Evolutionary conservation across 495 filamentous ascomycete genomes (phyloP).

Genomic region (Endocarpon pusillum): DNA sequence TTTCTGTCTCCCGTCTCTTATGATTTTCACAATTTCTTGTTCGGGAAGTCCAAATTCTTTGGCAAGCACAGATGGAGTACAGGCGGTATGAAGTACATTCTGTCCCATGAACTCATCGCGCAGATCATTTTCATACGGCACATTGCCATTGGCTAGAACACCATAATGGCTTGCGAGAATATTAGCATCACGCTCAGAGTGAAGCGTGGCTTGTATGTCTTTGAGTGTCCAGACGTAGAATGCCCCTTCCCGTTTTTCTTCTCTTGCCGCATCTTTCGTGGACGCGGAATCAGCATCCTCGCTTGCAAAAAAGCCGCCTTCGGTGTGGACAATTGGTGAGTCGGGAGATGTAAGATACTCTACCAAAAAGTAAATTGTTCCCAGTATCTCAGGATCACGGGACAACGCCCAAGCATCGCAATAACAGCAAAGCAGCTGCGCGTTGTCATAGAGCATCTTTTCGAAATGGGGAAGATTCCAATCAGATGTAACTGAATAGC

Average conservation of each 20-base stretch:
- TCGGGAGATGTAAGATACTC: constrained; percentile 55
- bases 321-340: constrained; percentile 39
- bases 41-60: constrained; percentile 62
- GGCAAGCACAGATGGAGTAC: constrained; percentile 48
- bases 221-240: constrained; percentile 90
- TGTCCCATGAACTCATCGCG: constrained; percentile 86
- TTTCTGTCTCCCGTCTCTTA: constrained; percentile 49
- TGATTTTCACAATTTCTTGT: constrained; percentile 53
- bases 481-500: constrained; percentile 78
- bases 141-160: constrained; percentile 76
- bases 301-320: constrained; percentile 71
- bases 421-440: constrained; percentile 70
- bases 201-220: constrained; percentile 60
- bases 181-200: constrained; percentile 50
- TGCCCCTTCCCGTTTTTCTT: constrained; percentile 78
- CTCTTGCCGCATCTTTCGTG: constrained; percentile 45
- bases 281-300: constrained; percentile 88
- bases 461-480: constrained; percentile 95
- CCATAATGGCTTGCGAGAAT: constrained; percentile 76
- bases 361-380: constrained; percentile 65
- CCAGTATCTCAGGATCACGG: constrained; percentile 52
- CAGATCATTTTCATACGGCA: constrained; percentile 65
- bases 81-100: constrained; percentile 40
- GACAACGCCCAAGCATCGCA: constrained; percentile 72
- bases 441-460: constrained; percentile 96